Base-by-base conservation (phyloP, 2,329 filamentous ascomycete species). In the Trichoderma sp. region DNA sequence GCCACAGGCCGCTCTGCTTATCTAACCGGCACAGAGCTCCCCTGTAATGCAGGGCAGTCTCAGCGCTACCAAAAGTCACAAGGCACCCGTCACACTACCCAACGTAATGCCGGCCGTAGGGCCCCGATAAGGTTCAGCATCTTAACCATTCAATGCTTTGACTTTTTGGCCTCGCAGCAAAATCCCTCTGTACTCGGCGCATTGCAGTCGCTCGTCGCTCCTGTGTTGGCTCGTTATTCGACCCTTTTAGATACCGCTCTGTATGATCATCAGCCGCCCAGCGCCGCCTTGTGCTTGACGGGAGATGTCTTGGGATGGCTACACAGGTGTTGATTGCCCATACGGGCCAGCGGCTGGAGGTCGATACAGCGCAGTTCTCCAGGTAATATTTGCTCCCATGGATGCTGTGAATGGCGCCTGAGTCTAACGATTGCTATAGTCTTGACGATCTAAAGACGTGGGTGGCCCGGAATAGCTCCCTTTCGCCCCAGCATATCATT, bases 251-350 rank as follows among this genome's bases (percentile, higher is more conserved):
- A 21, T 59, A 51, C 28, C 52, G 51, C 54, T 37, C 58, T 39
- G 26, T 66, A 66, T 66, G 59, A 49, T 61, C 56, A 8, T 54
- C 71, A 69, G 74, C 73, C 72, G 71, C 74, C 66, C 71, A 72
- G 73, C 72, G 73, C 76, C 72, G 75, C 73, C 73, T 73, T 67
- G 60, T 71, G 73, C 74, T 74, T 69, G 70, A 75, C 74, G 76
- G 79, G 81, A 81, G 77, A 85, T 86, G 84, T 82, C 82, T 83
- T 82, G 87, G 85, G 82, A 97, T 97, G 93, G 91, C 92, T 84
- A 88, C 95, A 79, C 89, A 93, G 83, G 90, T 97, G 81, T 92
- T 93, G 84, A 90, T 97, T 79, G 94, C 93, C 86, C 94, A 97
- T 83, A 94, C 92, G 81, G 95, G 95, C 84, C 90, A 93, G 85